Conservation (phyloP, 228 moss, liverwort and hornwort genomes). For the Sphagnum magellanicum region DNA sequence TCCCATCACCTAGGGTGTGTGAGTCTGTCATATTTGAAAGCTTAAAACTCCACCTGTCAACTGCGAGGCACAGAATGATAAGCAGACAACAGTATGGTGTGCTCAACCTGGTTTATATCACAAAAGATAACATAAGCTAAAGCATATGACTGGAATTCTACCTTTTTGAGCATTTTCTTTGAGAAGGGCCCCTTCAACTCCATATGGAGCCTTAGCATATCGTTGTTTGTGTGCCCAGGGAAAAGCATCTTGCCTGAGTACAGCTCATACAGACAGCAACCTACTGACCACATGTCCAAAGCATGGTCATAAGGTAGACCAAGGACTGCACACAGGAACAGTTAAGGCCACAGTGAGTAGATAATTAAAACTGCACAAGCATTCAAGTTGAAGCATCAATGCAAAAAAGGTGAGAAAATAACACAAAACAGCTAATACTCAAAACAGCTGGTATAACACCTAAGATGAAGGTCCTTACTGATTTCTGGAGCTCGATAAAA, state of each 20-base stretch:
- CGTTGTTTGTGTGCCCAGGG: slow-evolving; percentile 91
- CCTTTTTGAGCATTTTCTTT: slow-evolving; percentile 99
- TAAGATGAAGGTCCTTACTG: slow-evolving; percentile 36
- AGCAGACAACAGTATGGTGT: slow-evolving; percentile 62
- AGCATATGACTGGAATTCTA: slow-evolving; percentile 22
- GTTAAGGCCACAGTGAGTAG: neutral
- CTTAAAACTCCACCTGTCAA: slow-evolving; percentile 99
- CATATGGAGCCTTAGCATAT: slow-evolving; percentile 98
- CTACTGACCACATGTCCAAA: slow-evolving; percentile 98
- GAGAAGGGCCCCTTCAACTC: slow-evolving; percentile 95
- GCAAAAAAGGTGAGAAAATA: neutral
- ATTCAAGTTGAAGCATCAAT: neutral
- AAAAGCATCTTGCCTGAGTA: slow-evolving; percentile 99
- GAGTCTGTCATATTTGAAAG: slow-evolving; percentile 86
- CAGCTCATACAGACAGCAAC: slow-evolving; percentile 96
- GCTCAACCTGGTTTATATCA: slow-evolving; percentile 37
- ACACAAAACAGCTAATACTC: neutral
- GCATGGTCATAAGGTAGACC: slow-evolving; percentile 99
- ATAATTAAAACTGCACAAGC: neutral
- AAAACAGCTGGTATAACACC: neutral
- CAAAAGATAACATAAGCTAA: slow-evolving; percentile 26
- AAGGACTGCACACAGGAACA: slow-evolving; percentile 56
- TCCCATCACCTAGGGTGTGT: slow-evolving; percentile 99
- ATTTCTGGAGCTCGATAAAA: slow-evolving; percentile 99
- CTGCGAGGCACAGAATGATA: slow-evolving; percentile 98